Evolutionary conservation across 805 yeast genomes (phyloP).

Genomic region (Komagataella pseudopastoris): DNA sequence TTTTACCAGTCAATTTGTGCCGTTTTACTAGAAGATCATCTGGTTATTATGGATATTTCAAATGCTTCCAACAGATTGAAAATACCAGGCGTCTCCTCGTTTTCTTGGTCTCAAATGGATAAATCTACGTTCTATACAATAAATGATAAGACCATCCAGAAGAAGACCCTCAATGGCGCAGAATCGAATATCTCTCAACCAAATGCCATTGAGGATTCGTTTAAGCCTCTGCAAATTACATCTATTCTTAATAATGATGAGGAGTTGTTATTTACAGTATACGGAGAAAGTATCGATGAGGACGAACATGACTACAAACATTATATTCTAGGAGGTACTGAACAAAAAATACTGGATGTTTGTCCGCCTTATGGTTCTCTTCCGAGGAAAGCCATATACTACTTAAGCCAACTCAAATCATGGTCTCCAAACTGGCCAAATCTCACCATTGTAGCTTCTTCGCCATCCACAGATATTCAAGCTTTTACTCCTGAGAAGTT

Average conservation of each 20-base stretch:
- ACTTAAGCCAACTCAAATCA: constrained; percentile 22
- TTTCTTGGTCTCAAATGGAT: background rate
- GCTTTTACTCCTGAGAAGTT: constrained; percentile 23
- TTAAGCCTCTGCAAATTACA: background rate
- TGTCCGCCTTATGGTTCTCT: constrained; percentile 40
- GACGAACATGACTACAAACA: background rate
- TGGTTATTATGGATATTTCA: background rate
- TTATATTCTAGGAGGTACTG: background rate
- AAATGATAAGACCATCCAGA: background rate
- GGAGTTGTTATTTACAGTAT: background rate
- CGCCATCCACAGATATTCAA: constrained; percentile 52
- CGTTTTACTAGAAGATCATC: background rate
- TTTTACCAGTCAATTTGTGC: background rate
- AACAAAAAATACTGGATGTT: constrained; percentile 19
- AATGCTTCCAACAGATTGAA: background rate
- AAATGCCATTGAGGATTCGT: background rate
- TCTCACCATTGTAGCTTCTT: constrained; percentile 37
- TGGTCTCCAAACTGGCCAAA: constrained; percentile 23
- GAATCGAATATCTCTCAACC: background rate
- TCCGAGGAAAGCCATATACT: constrained; percentile 31
- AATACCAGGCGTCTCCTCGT: background rate
- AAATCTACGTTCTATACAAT: background rate
- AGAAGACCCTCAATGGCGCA: background rate
- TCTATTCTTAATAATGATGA: background rate
- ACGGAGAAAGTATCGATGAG: background rate